phyloP scores from a whole-genome alignment of 495 filamentous ascomycete genomes.

The Tuber melanosporum region DNA sequence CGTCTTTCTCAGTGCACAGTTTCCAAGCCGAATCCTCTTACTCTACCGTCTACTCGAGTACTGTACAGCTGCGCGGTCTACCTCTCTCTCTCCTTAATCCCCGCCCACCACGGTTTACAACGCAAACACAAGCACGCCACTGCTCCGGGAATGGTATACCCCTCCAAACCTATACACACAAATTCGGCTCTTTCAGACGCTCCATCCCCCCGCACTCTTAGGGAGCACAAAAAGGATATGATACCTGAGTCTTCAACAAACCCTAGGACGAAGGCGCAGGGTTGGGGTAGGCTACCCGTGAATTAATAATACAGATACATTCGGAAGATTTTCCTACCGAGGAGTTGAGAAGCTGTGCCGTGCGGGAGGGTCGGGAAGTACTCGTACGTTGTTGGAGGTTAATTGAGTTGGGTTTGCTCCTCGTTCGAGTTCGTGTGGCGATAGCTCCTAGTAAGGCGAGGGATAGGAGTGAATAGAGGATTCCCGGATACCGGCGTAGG shows the following conservation, averaged over 20 bases:
- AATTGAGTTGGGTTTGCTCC: not conserved
- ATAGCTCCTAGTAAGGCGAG: not conserved
- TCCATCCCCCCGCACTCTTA: not conserved
- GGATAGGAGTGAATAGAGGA: not conserved
- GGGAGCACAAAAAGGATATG: not conserved
- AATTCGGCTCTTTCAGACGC: not conserved
- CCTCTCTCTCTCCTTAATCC: too few species aligned
- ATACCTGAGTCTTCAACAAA: not conserved
- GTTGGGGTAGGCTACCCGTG: not conserved
- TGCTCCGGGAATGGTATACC: not conserved
- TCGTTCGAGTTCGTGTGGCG: not conserved
- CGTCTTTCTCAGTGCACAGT: too few species aligned
- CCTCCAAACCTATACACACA: not conserved
- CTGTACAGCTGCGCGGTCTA: too few species aligned
- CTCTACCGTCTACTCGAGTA: too few species aligned
- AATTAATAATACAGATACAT: not conserved
- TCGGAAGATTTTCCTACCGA: not conserved
- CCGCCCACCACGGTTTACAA: not conserved
- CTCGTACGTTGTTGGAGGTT: not conserved
- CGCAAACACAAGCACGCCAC: not conserved
- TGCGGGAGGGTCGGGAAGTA: not conserved
- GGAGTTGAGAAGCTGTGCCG: not conserved
- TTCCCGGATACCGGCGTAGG: too few species aligned
- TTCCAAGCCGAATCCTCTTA: too few species aligned
- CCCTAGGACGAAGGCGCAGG: not conserved